A percentile compares a stretch with the other conserved stretches of the same genome.
Conservation (phyloP, 2,329 filamentous ascomycete species). For the Fusarium torulosum region DNA sequence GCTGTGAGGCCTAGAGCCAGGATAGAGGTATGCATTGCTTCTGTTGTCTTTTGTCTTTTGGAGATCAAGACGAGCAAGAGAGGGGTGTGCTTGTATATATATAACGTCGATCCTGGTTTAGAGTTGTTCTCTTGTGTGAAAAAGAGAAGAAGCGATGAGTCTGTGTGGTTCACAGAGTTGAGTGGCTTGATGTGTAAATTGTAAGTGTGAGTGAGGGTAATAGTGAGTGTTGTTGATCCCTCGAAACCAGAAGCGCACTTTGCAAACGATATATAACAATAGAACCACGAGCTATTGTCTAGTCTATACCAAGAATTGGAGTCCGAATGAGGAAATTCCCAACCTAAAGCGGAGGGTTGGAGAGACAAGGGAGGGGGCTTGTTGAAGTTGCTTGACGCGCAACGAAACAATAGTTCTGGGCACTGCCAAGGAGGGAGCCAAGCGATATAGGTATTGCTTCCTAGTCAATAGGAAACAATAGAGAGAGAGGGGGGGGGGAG, state of each 20-base stretch:
- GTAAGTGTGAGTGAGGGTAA: not conserved
- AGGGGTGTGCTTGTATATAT: not conserved
- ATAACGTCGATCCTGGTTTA: conserved; percentile 12
- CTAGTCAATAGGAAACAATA: conserved; percentile 34
- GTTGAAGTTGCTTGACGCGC: conserved; percentile 4
- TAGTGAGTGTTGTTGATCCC: conserved; percentile 2
- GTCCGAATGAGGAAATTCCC: conserved; percentile 24
- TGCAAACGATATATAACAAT: conserved; percentile 32
- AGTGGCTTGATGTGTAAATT: not conserved
- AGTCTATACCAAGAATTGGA: conserved; percentile 21
- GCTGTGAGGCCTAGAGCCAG: conserved; percentile 49
- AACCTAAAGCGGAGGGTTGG: conserved; percentile 32
- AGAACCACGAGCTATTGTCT: conserved; percentile 33
- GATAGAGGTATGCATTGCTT: conserved; percentile 45
- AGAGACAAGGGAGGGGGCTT: conserved; percentile 18
- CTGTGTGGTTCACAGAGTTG: conserved; percentile 14
- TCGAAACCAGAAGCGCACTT: not conserved
- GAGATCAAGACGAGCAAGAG: conserved; percentile 9
- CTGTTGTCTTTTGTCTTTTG: conserved; percentile 22
- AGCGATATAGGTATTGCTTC: conserved; percentile 25
- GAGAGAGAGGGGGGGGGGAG: no score
- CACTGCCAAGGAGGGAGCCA: conserved; percentile 40
- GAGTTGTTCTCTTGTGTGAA: conserved; percentile 16
- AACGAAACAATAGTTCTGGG: conserved; percentile 19
- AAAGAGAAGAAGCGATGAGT: conserved; percentile 12